Percentiles rank a stretch among this genome's conserved stretches.
Evolutionary conservation across 1,284 basidiomycete genomes (phyloP).

Genomic region (Puccinia horiana): DNA sequence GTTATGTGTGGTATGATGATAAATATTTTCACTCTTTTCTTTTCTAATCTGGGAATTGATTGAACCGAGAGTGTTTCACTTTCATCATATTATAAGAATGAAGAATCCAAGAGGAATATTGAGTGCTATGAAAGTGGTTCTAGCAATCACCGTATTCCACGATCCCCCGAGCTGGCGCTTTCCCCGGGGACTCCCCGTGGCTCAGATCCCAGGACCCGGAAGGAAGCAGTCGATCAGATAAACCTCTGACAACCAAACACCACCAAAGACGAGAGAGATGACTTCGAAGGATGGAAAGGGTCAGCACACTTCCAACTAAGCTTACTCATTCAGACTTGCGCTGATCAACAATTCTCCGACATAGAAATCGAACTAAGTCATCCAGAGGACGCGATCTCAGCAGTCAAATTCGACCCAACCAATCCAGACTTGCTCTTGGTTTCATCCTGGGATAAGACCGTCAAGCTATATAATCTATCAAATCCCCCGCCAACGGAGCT

Average conservation of each 20-base stretch:
- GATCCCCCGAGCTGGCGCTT: too few relatives aligned
- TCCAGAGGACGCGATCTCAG: slow-evolving; percentile 43
- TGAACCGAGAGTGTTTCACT: too few relatives aligned
- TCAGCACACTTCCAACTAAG: neutral
- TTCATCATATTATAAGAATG: too few relatives aligned
- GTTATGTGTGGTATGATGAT: too few relatives aligned
- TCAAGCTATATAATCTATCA: slow-evolving; percentile 35
- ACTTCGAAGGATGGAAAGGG: slow-evolving; percentile 23
- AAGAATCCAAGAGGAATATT: too few relatives aligned
- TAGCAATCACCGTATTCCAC: too few relatives aligned
- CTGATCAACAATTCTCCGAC: neutral
- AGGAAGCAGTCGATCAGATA: neutral
- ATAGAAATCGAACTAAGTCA: slow-evolving; percentile 33
- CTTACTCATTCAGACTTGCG: neutral
- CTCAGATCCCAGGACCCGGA: neutral
- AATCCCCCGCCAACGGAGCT: slow-evolving; percentile 14
- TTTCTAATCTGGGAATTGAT: too few relatives aligned
- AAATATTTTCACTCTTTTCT: too few relatives aligned
- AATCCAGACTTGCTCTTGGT: slow-evolving; percentile 41
- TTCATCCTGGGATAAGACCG: slow-evolving; percentile 47
- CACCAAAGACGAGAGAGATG: neutral
- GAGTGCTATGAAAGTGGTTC: too few relatives aligned
- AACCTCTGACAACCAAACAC: neutral
- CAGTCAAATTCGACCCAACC: slow-evolving; percentile 40
- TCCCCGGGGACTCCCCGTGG: neutral